phyloP scores from a whole-genome alignment of 345 rosid genomes.

The Eucalyptus regnans region DNA sequence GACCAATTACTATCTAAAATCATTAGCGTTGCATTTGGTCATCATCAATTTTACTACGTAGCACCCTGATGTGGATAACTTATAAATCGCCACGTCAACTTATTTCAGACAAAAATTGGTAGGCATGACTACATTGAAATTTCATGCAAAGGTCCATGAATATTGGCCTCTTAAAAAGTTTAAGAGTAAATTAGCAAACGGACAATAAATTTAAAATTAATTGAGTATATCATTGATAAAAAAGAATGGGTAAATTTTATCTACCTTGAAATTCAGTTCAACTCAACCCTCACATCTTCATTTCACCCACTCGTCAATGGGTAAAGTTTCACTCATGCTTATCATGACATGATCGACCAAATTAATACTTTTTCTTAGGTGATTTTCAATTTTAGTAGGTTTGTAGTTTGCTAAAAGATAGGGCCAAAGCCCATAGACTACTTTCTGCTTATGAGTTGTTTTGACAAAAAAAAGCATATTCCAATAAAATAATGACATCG shows the following conservation, averaged over 20 bases:
- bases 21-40: accelerated
- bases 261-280: neutral
- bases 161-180: neutral
- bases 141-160: accelerated
- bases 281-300: neutral
- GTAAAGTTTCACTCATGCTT: neutral
- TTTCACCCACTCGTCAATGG: neutral
- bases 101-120: accelerated
- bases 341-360: neutral
- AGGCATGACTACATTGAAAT: neutral
- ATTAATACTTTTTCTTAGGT: neutral
- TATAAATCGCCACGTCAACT: accelerated
- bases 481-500: neutral
- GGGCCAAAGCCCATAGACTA: neutral
- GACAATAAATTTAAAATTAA: neutral
- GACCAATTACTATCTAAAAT: neutral
- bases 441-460: neutral
- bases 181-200: neutral
- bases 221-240: neutral
- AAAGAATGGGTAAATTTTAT: neutral
- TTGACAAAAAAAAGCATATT: neutral
- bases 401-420: neutral
- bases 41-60: accelerated
- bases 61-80: accelerated
- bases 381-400: neutral